Base-by-base conservation (phyloP, 2,329 filamentous ascomycete species). In the Pyrenophora seminiperda region DNA sequence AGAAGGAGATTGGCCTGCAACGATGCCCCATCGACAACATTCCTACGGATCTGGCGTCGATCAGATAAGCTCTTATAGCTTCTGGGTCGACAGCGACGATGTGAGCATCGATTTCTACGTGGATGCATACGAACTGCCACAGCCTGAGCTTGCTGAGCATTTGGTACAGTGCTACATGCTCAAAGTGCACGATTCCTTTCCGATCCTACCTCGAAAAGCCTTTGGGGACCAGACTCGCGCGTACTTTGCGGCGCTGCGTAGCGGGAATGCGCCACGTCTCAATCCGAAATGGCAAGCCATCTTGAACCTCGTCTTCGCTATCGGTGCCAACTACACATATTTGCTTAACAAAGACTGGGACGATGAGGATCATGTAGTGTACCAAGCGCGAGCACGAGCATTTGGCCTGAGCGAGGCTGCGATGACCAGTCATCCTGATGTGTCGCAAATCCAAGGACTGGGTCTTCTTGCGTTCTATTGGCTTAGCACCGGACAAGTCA, bases 301-400 rank as follows among this genome's bases (percentile, higher is more conserved):
- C 14, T 31, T 77, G 43, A 76, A 77, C 32, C 48, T 77, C 19
- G 66, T 77, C 2, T 75, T 77, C 46, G 75, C 75, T 3, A 73
- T 77, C n/a, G 74, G 68, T 4, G 69, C 74, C 30, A 70, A 69
- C 44, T 69, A 74, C 40, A 67, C 68, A n/a, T 63, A 72, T 43
- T 63, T 73, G 20, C 55, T 59, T n/a, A 59, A 68, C 36, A 62
- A 63, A 5, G 50, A 46, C 5, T 67, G 64, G 65, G 51, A 43
- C 41, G 59, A 42, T 3, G 61, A 66, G 24, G 72, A 75, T 37
- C 73, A 76, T 49, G 37, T 70, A 13, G 46, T 73, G 5, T 77
- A 75, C 47, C 74, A 75, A 45, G 65, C 70, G 14, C 58, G 74
- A n/a, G 75, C 73, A 22, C 58, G 68, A 19, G 48, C 61, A 3